A percentile compares a stretch with the other conserved stretches of the same genome.
phyloP scores from a whole-genome alignment of 352 stramenopile species.

The Pythium periplocum region DNA sequence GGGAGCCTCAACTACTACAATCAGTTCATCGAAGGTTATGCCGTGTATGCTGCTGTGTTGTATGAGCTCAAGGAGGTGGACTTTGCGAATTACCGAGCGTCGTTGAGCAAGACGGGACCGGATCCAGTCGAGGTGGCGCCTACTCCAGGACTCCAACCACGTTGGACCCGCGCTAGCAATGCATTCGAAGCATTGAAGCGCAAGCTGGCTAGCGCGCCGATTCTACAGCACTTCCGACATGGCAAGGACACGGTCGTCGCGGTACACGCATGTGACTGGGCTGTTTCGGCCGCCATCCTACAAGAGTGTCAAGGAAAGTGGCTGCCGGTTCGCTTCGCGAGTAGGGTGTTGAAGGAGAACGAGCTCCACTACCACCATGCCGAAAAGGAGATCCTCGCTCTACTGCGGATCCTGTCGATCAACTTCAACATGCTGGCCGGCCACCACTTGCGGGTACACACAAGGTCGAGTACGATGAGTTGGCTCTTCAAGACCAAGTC shows the following conservation, averaged over 20 bases:
- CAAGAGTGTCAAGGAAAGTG: slow-evolving; percentile 10
- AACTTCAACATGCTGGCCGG: slow-evolving; percentile 1
- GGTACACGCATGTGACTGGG: slow-evolving; percentile 12
- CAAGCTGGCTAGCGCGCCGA: slow-evolving; percentile 7
- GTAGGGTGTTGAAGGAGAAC: slow-evolving; percentile 11
- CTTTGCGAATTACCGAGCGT: background rate
- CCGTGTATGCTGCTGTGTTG: slow-evolving; percentile 7
- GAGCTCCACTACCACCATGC: slow-evolving; percentile 7
- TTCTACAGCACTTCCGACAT: slow-evolving; percentile 6
- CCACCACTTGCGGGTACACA: background rate
- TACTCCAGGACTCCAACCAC: slow-evolving; percentile 2
- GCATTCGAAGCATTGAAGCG: slow-evolving; percentile 12
- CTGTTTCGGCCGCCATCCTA: slow-evolving; percentile 2
- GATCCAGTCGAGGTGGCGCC: background rate
- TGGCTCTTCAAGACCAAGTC: slow-evolving; percentile 16
- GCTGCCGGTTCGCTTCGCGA: slow-evolving; percentile 12
- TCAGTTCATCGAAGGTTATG: slow-evolving; percentile 15
- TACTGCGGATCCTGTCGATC: slow-evolving; percentile 3
- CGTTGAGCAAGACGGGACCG: too few relatives aligned
- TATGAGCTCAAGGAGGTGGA: slow-evolving; percentile 12
- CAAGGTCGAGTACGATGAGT: slow-evolving; percentile 2
- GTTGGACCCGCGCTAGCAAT: background rate
- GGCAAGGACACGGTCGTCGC: slow-evolving; percentile 2
- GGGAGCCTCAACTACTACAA: slow-evolving; percentile 19
- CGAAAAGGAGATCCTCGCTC: slow-evolving; percentile 14